These are phyloP conservation scores for Heracleum sosnowskyi DNA, from an alignment of 129 eudicot genomes.

Conservation along the genomic window DNA sequence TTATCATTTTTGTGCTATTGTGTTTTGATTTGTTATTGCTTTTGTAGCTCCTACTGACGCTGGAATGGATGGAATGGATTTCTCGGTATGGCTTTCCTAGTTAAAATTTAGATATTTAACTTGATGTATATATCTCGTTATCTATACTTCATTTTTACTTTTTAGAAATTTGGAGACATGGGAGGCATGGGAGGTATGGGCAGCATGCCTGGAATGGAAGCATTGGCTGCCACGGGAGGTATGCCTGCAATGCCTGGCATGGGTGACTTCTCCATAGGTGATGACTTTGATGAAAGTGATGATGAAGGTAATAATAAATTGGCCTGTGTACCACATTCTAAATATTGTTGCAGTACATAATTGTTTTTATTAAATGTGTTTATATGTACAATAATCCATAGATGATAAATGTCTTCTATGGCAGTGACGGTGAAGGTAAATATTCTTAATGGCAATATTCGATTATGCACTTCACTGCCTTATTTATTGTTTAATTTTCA, in stretches of 20 bases:
- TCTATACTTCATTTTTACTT: neutral
- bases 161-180: slow-evolving; percentile 53
- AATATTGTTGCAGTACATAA: too few relatives aligned
- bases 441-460: neutral
- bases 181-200: slow-evolving; percentile 15
- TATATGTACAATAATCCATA: neutral
- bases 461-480: neutral
- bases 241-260: slow-evolving; percentile 36
- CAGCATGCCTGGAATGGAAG: slow-evolving; percentile 6
- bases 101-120: neutral
- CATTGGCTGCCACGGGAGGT: slow-evolving; percentile 24
- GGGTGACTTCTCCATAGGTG: slow-evolving; percentile 43
- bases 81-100: slow-evolving; percentile 48
- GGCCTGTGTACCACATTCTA: neutral
- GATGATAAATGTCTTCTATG: slow-evolving; percentile 20
- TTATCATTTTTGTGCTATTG: neutral
- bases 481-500: neutral
- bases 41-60: slow-evolving; percentile 38
- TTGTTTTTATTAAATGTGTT: neutral
- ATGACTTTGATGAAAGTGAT: slow-evolving; percentile 46
- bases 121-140: neutral
- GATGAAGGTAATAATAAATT: slow-evolving; percentile 48
- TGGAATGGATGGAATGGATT: slow-evolving; percentile 81
- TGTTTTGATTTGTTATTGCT: neutral
- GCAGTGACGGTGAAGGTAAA: slow-evolving; percentile 61